Evolutionary conservation across 1,139 yeast genomes (phyloP).

Genomic region (Sugiyamaella castrensis): DNA sequence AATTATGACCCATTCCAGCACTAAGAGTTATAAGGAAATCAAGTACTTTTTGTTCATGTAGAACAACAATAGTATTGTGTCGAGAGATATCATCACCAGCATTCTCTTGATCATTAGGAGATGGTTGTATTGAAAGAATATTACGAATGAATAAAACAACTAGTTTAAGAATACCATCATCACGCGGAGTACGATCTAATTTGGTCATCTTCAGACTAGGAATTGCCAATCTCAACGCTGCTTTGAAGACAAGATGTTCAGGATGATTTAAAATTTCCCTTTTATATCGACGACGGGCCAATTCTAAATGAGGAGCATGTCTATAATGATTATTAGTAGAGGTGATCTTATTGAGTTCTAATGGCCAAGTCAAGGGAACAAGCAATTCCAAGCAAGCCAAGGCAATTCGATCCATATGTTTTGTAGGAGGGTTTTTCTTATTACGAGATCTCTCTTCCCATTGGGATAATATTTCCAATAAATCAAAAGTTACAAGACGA

Average conservation of each 20-base stretch:
- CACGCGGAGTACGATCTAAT: conserved; percentile 63
- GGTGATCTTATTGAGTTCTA: conserved; percentile 52
- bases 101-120: conserved; percentile 13
- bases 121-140: conserved; percentile 68
- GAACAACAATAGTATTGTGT: conserved; percentile 54
- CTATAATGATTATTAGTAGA: conserved; percentile 52
- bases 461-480: conserved; percentile 68
- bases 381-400: conserved; percentile 71
- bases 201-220: conserved; percentile 59
- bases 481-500: conserved; percentile 67
- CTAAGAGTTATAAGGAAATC: conserved; percentile 66
- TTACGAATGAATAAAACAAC: conserved; percentile 75
- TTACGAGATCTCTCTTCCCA: conserved; percentile 53
- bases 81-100: conserved; percentile 56
- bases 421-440: conserved; percentile 33
- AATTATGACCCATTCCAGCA: conserved; percentile 61
- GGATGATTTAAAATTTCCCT: conserved; percentile 58
- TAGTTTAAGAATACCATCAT: conserved; percentile 67
- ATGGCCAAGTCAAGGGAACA: conserved; percentile 86
- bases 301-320: conserved; percentile 57
- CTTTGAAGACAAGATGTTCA: conserved; percentile 61
- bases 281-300: conserved; percentile 70
- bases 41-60: conserved; percentile 66
- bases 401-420: conserved; percentile 55
- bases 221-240: conserved; percentile 66